Evolutionary conservation across 2,329 filamentous ascomycete species (phyloP), one percentile per base, ranked within the genome.

Genomic region (Colletotrichum spaethianum): DNA sequence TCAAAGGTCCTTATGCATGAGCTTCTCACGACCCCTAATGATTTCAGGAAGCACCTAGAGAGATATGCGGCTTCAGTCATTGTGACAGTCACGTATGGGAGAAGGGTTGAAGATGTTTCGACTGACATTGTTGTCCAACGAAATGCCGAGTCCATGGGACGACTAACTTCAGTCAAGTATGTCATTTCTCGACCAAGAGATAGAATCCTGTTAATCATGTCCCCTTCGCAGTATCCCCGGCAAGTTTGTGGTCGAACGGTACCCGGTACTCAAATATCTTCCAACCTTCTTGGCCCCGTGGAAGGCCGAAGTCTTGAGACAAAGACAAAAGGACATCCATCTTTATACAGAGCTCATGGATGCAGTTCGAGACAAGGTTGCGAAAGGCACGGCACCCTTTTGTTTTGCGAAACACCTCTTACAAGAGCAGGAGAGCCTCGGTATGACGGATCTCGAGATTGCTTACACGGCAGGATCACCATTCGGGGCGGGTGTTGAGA

Each of bases 351-450:
- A 80, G 0, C 79, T 86, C 7, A 81, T 85, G 79, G 79, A 83
- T 1, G 80, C 85, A 59, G 80, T 85, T 4, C 80, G 80, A 1
- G 78, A 79, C 2, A 83, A 81, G 60, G 72, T 80, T 4, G 61
- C 73, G 0, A 75, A 70, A 5, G 82, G 84, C 0, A 75, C 70
- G 2, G 78, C 83, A 1, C 81, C 80, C 0, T 75, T 80, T 0
- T 86, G 84, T 31, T 87, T 88, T 33, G 82, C 83, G 0, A 84
- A 80, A 1, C 80, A 85, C 6, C 80, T 87, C 9, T 74, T 86
- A 0, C 75, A 82, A 16, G 81, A 86, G 36, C 82, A 85, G 18
- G 77, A 80, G 0, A 81, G 77, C 20, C 75, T 83, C 0, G 83
- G 83, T 1, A 83, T 86, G 78, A 79, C 79, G 0, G 82, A 84